Evolutionary conservation across 371 early-diverging fungal genomes (phyloP).

Genomic region (Syncephalis plumigaleata): DNA sequence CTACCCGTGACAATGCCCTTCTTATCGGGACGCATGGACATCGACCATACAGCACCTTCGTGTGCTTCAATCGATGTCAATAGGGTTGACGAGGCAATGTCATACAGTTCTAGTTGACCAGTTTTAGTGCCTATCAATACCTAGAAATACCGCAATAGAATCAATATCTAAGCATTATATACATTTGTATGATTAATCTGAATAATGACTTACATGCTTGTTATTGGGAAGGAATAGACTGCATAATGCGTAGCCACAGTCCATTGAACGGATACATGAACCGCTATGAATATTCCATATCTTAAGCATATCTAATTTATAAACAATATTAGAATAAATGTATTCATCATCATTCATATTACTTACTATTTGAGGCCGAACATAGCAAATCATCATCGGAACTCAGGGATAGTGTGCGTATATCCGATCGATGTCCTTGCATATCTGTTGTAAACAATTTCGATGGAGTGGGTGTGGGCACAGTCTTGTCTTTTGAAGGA

Average conservation of each 20-base stretch:
- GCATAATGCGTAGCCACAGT: conserved; percentile 72
- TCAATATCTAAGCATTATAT: too few species aligned
- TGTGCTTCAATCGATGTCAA: conserved; percentile 79
- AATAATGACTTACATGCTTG: conserved; percentile 59
- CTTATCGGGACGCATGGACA: conserved; percentile 75
- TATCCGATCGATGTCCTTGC: conserved; percentile 81
- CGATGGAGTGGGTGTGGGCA: conserved; percentile 29
- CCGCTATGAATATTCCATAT: conserved; percentile 76
- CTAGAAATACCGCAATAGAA: conserved; percentile 12
- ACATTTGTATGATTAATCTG: too few species aligned
- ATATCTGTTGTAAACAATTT: conserved; percentile 50
- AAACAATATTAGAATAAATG: too few species aligned
- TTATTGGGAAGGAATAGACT: conserved; percentile 83
- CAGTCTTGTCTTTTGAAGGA: conserved; percentile 21
- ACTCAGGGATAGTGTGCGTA: conserved; percentile 69
- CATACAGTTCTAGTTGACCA: conserved; percentile 76
- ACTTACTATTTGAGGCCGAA: conserved; percentile 51
- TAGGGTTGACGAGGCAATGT: conserved; percentile 60
- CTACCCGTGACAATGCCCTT: conserved; percentile 81
- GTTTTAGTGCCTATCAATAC: conserved; percentile 81
- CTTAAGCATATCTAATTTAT: conserved; percentile 34
- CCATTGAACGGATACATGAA: conserved; percentile 70
- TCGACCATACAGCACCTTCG: conserved; percentile 68
- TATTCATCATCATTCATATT: too few species aligned
- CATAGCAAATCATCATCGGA: conserved; percentile 72